These are phyloP conservation scores for Phytophthora tubulina DNA, from an alignment of 352 stramenopile species.

Conservation along the genomic window DNA sequence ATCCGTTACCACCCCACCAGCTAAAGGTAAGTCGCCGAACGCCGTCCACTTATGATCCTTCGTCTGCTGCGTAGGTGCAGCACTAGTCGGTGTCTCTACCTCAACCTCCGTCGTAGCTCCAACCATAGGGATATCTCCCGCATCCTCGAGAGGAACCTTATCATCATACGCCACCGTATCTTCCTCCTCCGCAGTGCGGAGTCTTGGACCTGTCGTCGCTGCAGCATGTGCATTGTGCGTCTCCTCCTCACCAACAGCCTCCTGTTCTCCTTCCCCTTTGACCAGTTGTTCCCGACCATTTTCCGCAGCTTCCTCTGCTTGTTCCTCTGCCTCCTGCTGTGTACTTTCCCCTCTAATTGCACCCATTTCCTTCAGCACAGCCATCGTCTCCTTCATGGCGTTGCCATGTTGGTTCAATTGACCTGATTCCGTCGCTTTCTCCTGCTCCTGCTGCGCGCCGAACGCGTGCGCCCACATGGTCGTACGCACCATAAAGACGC, in stretches of 20 bases:
- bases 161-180: constrained; percentile 38
- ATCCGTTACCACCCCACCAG: not conserved
- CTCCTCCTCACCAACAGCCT: constrained; percentile 30
- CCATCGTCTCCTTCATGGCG: constrained; percentile 28
- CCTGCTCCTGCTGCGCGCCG: constrained; percentile 10
- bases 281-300: constrained; percentile 29
- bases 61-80: constrained; percentile 10
- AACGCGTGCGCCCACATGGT: constrained; percentile 40
- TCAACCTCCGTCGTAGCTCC: constrained; percentile 19
- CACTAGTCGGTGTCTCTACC: constrained; percentile 3
- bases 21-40: constrained; percentile 27
- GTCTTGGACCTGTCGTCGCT: constrained; percentile 25
- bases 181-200: constrained; percentile 20
- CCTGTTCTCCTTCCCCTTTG: constrained; percentile 31
- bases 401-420: constrained; percentile 10
- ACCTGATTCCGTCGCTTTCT: constrained; percentile 7
- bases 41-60: constrained; percentile 29
- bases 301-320: constrained; percentile 25
- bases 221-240: constrained; percentile 23
- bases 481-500: constrained; percentile 48
- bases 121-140: constrained; percentile 32
- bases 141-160: constrained; percentile 34
- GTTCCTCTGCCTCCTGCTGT: constrained; percentile 19
- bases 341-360: constrained; percentile 15
- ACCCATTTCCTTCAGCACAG: constrained; percentile 23